phyloP scores from a whole-genome alignment of 75 land plant genomes.

The Cryptomeria japonica region DNA sequence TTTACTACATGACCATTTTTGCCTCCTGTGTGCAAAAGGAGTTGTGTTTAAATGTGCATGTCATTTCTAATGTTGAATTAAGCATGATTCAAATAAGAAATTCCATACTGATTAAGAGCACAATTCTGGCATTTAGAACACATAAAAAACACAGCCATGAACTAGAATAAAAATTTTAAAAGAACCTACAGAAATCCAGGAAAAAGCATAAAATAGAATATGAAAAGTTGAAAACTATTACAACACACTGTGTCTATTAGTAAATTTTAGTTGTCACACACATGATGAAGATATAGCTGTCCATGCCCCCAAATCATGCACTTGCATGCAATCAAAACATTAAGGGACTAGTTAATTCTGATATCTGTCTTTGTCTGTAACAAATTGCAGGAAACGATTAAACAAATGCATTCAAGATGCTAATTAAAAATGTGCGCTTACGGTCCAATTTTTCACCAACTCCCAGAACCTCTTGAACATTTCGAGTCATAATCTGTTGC shows the following conservation, averaged over 20 bases:
- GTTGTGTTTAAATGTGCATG: neutral
- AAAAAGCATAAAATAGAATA: neutral
- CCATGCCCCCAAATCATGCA: neutral
- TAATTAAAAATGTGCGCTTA: slow-evolving; percentile 36
- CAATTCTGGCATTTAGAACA: neutral
- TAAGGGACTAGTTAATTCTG: neutral
- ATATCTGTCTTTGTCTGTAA: neutral
- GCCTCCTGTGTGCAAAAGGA: neutral
- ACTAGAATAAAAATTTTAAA: neutral
- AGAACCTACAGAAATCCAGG: neutral
- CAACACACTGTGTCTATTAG: neutral
- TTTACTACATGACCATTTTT: neutral
- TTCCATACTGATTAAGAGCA: neutral
- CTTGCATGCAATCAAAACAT: neutral
- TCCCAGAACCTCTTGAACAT: slow-evolving; percentile 96
- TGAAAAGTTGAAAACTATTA: neutral
- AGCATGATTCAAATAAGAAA: neutral
- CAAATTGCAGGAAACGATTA: neutral
- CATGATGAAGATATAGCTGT: slow-evolving; percentile 1
- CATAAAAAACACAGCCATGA: neutral
- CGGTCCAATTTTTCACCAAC: slow-evolving; percentile 97
- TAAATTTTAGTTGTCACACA: neutral
- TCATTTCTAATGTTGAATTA: neutral
- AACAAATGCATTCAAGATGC: neutral
- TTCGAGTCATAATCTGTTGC: slow-evolving; percentile 98